Percentiles rank a stretch among this genome's conserved stretches.
phyloP scores from a whole-genome alignment of 1,284 basidiomycete species.

The Cystobasidium pallidum region DNA sequence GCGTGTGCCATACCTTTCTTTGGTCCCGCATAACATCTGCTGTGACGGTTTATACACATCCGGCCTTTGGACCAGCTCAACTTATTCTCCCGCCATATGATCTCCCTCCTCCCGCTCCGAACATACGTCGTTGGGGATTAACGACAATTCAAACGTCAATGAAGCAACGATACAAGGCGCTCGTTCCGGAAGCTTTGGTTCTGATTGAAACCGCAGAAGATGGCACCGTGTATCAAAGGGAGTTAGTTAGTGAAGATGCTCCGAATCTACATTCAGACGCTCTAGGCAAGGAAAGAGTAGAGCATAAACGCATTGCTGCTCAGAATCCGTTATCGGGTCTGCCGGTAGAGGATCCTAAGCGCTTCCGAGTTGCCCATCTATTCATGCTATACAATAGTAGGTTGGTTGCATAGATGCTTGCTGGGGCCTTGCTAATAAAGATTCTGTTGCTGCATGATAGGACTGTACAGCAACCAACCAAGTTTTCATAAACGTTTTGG shows the following conservation, averaged over 20 bases:
- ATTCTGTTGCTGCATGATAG: neutral
- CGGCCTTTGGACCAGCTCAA: neutral
- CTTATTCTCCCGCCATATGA: slow-evolving; percentile 1
- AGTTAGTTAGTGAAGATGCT: slow-evolving; percentile 1
- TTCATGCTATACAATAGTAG: slow-evolving; percentile 20
- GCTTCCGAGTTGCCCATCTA: neutral
- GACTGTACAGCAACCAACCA: neutral
- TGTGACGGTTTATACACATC: slow-evolving; percentile 11
- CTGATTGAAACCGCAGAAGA: slow-evolving; percentile 17
- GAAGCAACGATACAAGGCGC: neutral
- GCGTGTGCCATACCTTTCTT: slow-evolving; percentile 17
- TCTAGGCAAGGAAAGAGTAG: neutral
- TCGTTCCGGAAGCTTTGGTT: slow-evolving; percentile 8
- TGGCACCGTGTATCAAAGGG: slow-evolving; percentile 14
- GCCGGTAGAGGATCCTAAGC: neutral
- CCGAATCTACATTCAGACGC: neutral
- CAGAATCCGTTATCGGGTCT: neutral
- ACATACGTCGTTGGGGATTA: slow-evolving; percentile 3
- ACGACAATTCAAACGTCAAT: slow-evolving; percentile 5
- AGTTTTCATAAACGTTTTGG: neutral
- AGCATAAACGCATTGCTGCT: slow-evolving; percentile 16
- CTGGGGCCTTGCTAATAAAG: neutral
- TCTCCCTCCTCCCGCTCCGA: neutral
- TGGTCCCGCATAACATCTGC: slow-evolving; percentile 18
- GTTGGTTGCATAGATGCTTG: neutral